Percentiles rank a stretch among this genome's conserved stretches.
Evolutionary conservation across 495 filamentous ascomycete genomes (phyloP).

Genomic region (Penicillium maclennaniae): DNA sequence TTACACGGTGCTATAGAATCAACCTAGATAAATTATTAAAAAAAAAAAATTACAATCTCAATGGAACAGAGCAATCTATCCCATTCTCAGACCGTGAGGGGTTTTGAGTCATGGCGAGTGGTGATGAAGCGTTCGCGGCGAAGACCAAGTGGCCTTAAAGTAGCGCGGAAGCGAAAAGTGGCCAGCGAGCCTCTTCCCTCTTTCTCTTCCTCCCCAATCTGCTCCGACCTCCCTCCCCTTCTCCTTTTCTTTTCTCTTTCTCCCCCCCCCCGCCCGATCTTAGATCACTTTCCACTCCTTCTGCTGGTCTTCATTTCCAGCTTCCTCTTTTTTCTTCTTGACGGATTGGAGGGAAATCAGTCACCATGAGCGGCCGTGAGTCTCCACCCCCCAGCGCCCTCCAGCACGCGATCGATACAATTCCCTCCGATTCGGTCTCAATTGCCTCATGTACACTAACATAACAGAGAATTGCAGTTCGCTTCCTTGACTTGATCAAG

Average conservation of each 20-base stretch:
- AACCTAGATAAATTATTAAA: not conserved
- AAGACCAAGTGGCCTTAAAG: conserved; percentile 48
- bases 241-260: conserved; percentile 33
- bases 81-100: not conserved
- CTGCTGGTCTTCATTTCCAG: conserved; percentile 58
- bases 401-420: conserved; percentile 37
- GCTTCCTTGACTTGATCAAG: conserved; percentile 99
- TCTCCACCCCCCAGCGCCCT: conserved; percentile 14
- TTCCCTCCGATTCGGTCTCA: conserved; percentile 18
- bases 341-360: conserved; percentile 34
- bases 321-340: conserved; percentile 26
- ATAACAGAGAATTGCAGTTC: conserved; percentile 57
- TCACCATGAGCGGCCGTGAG: conserved; percentile 50
- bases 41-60: not conserved
- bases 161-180: conserved; percentile 45
- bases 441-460: conserved; percentile 28
- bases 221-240: conserved; percentile 33
- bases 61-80: not conserved
- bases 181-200: conserved; percentile 40
- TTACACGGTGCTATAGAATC: not conserved
- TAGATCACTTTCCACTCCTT: conserved; percentile 41
- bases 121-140: conserved; percentile 14
- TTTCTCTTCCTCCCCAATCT: conserved; percentile 34
- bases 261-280: conserved; percentile 39
- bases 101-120: conserved; percentile 13